A percentile compares a stretch with the other conserved stretches of the same genome.
phyloP scores from a whole-genome alignment of 140 eudicot species.

The Cichorium intybus region DNA sequence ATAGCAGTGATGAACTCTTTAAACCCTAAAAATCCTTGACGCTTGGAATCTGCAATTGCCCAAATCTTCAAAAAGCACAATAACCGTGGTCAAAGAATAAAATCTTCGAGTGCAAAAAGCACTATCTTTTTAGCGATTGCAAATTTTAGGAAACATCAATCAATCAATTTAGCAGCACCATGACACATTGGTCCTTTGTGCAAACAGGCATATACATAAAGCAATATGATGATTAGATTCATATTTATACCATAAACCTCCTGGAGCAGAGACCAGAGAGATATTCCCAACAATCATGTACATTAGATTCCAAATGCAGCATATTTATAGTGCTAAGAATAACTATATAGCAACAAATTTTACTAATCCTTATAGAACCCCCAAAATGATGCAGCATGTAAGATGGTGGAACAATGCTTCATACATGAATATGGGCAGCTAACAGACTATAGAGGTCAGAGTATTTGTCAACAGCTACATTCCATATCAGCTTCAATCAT shows the following conservation, averaged over 20 bases:
- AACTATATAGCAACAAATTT: not conserved
- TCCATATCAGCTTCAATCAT: not conserved
- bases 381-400: not conserved
- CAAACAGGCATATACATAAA: not conserved
- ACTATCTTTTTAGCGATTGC: not conserved
- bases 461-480: not conserved
- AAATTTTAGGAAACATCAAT: not conserved
- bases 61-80: slow-evolving; percentile 57
- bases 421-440: not conserved
- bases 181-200: not conserved
- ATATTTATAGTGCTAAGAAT: not conserved
- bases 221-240: not conserved
- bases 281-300: not conserved
- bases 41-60: slow-evolving; percentile 88
- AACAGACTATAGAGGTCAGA: not conserved
- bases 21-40: slow-evolving; percentile 84
- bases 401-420: too few relatives aligned
- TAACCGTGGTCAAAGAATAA: not conserved
- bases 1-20: slow-evolving; percentile 82
- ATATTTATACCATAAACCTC: not conserved
- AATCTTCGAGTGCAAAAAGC: not conserved
- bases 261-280: not conserved
- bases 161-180: not conserved
- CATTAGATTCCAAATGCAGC: not conserved
- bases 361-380: not conserved